Percentiles rank a stretch among this genome's conserved stretches.
These are phyloP conservation scores for Globisporangium paddicum DNA, from an alignment of 352 stramenopile species.

Conservation along the genomic window DNA sequence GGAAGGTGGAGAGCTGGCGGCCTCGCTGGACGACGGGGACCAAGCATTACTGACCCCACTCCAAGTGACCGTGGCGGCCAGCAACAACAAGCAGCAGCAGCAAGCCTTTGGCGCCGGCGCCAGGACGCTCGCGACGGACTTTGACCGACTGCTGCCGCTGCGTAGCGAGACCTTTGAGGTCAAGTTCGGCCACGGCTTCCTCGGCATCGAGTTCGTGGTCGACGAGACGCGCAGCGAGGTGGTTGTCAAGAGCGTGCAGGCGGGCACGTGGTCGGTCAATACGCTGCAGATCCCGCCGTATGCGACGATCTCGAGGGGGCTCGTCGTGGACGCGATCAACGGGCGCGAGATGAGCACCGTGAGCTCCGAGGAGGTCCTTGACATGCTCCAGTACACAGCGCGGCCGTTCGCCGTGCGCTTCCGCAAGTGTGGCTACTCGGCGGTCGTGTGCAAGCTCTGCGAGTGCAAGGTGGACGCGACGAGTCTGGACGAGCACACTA, in stretches of 20 bases:
- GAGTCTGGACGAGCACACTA: slow-evolving; percentile 67
- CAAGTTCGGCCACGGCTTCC: slow-evolving; percentile 63
- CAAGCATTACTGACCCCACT: neutral
- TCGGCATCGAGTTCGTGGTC: slow-evolving; percentile 71
- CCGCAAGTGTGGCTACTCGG: slow-evolving; percentile 27
- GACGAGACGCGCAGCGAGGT: slow-evolving; percentile 46
- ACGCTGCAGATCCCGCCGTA: slow-evolving; percentile 41
- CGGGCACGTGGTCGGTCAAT: slow-evolving; percentile 24
- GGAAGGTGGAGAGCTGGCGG: too few species aligned
- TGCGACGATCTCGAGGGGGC: slow-evolving; percentile 34
- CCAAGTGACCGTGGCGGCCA: slow-evolving; percentile 10
- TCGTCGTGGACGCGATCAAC: slow-evolving; percentile 69
- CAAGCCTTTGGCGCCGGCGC: too few species aligned
- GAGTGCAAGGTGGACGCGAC: slow-evolving; percentile 67
- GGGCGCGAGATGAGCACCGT: slow-evolving; percentile 26
- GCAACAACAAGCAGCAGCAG: slow-evolving; percentile 4
- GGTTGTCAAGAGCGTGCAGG: slow-evolving; percentile 57
- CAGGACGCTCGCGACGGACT: neutral
- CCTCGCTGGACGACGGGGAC: neutral
- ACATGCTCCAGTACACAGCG: slow-evolving; percentile 50
- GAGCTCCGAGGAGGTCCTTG: slow-evolving; percentile 49
- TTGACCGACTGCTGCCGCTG: neutral
- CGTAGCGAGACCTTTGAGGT: slow-evolving; percentile 57
- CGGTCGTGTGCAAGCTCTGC: slow-evolving; percentile 79
- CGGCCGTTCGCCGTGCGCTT: slow-evolving; percentile 71